A percentile compares a stretch with the other conserved stretches of the same genome.
phyloP scores from a whole-genome alignment of 139 green algal genomes.

The Tetratostichococcus sp. region DNA sequence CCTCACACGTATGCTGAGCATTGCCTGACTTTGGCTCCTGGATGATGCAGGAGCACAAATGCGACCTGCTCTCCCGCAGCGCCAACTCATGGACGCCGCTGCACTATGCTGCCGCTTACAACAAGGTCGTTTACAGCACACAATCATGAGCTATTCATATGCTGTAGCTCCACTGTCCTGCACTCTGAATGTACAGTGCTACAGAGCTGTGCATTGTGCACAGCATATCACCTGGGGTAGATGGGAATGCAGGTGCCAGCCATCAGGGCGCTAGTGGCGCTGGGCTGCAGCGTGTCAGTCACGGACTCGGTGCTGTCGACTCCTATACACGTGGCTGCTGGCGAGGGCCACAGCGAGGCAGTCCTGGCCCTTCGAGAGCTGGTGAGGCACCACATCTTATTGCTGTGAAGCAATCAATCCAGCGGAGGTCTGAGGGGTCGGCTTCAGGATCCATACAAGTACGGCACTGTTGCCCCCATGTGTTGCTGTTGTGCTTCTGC shows the following conservation, averaged over 20 bases:
- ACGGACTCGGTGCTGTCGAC: conserved; percentile 47
- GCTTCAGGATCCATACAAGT: too few species aligned
- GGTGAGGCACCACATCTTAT: conserved; percentile 11
- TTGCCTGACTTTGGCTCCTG: too few species aligned
- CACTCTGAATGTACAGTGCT: too few species aligned
- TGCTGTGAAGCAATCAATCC: too few species aligned
- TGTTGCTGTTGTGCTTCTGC: too few species aligned
- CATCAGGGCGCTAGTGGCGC: conserved; percentile 38
- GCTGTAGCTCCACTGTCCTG: too few species aligned
- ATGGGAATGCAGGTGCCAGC: conserved; percentile 38
- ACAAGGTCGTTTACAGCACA: conserved; percentile 30
- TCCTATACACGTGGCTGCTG: conserved; percentile 55
- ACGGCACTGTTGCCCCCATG: too few species aligned
- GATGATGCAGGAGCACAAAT: conserved; percentile 37
- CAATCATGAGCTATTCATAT: too few species aligned
- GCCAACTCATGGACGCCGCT: conserved; percentile 61
- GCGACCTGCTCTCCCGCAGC: conserved; percentile 29
- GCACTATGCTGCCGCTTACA: conserved; percentile 60
- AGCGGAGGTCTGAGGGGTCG: too few species aligned
- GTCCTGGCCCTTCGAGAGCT: conserved; percentile 37
- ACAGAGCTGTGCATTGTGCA: too few species aligned
- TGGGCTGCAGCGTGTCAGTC: conserved; percentile 41
- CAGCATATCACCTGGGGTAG: too few species aligned
- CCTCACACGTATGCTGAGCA: too few species aligned
- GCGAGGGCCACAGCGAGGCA: conserved; percentile 51